Conservation (phyloP, 2,329 filamentous ascomycete species). For the Arthrobotrys musiformis region DNA sequence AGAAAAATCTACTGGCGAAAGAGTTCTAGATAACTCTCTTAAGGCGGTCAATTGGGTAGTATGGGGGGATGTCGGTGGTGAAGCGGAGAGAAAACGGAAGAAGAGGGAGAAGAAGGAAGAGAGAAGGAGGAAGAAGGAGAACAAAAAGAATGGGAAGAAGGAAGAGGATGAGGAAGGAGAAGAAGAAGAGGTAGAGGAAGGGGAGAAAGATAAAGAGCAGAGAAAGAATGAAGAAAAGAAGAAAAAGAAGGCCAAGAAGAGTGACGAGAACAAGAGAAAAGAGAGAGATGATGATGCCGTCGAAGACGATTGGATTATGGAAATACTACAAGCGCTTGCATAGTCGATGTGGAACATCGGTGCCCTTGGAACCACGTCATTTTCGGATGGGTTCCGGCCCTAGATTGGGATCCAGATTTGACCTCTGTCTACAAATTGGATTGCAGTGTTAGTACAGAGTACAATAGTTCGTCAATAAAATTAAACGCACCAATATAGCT, state of each 20-base stretch:
- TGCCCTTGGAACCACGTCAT: too few species aligned
- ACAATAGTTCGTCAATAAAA: neutral
- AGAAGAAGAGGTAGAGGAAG: neutral
- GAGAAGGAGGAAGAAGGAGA: neutral
- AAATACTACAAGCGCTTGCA: neutral
- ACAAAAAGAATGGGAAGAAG: neutral
- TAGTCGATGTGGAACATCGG: too few species aligned
- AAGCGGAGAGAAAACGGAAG: neutral
- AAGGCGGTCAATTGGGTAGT: conserved; percentile 16
- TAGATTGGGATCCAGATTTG: too few species aligned
- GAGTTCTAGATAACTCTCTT: neutral
- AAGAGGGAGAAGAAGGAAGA: neutral
- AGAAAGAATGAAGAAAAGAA: neutral
- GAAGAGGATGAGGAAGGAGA: neutral
- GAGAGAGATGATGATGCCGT: conserved; percentile 7
- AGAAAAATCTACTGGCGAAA: neutral
- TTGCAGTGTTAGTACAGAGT: neutral
- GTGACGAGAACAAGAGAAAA: neutral
- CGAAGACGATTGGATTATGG: conserved; percentile 5
- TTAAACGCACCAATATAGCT: neutral
- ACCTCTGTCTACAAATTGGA: too few species aligned
- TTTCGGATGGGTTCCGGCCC: too few species aligned
- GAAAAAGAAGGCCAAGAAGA: neutral
- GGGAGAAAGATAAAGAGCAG: neutral
- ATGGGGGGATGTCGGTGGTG: conserved; percentile 1